Conservation (phyloP, 208 protist species). For the Lotmaria passim region DNA sequence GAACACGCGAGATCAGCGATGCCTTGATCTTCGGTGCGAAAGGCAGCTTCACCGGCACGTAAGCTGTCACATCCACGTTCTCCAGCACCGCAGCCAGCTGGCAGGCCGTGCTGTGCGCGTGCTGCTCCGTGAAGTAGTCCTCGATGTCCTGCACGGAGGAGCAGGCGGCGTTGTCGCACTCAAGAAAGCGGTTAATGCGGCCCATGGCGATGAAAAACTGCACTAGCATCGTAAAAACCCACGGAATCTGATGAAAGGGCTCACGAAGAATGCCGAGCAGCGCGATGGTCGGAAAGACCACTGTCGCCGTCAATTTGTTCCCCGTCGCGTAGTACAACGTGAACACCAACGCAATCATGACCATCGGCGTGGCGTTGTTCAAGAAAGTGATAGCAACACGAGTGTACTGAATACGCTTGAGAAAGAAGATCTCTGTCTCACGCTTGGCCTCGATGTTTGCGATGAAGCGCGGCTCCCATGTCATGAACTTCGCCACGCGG, state of each 20-base stretch:
- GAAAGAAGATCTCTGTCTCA: constrained; percentile 43
- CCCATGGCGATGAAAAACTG: constrained; percentile 80
- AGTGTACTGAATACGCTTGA: constrained; percentile 41
- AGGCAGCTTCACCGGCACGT: constrained; percentile 62
- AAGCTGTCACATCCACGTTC: constrained; percentile 53
- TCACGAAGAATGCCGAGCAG: constrained; percentile 30
- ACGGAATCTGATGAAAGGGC: constrained; percentile 84
- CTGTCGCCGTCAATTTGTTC: constrained; percentile 59
- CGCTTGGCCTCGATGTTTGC: constrained; percentile 51
- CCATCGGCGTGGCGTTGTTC: constrained; percentile 62
- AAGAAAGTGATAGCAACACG: constrained; percentile 49
- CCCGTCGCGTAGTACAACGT: constrained; percentile 56
- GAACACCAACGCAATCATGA: constrained; percentile 66
- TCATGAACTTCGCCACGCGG: constrained; percentile 93
- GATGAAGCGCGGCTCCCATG: constrained; percentile 87
- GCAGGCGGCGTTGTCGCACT: constrained; percentile 21
- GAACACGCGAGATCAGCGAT: constrained; percentile 7
- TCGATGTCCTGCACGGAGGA: constrained; percentile 37
- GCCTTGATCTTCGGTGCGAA: constrained; percentile 33
- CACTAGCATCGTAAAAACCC: constrained; percentile 52
- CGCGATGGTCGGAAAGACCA: constrained; percentile 58
- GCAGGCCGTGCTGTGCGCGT: constrained; percentile 23
- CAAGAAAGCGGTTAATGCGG: constrained; percentile 74
- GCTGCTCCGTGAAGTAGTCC: constrained; percentile 23
- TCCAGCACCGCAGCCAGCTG: constrained; percentile 49